Base-by-base conservation (phyloP, 441 rosid genomes). In the Pelargonium fulgidum region DNA sequence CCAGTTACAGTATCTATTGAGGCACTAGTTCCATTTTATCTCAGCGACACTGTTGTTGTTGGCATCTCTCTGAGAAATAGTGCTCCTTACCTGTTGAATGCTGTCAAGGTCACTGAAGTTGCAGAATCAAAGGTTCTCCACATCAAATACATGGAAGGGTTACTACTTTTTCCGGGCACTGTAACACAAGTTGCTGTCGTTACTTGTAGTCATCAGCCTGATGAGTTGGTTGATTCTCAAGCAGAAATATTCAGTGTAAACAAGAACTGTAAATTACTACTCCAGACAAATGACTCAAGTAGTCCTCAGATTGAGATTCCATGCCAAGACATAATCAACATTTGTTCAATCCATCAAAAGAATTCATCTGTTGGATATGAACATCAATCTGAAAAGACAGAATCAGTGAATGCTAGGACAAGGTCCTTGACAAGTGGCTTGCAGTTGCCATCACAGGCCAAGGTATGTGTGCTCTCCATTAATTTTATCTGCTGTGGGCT, bases 111-210 rank as follows among this genome's bases (percentile, higher is more conserved):
- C 33, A 77, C 64, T 72, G 83, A 80, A 77, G 73, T 75, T 72
- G 75, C 81, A 56, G 82, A 81, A 16, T 62, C 62, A 12, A 75
- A 79, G 68, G 41, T 70, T 80, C 83, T 86, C 70, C 76, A 72
- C 67, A 76, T 86, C 74, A 86, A 84, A 78, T 79, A 83, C 68
- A 50, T 75, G 70, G 80, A 77, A 72, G 90, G 89, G 62, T 75
- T 89, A 81, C 76, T 89, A 6, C 91, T 89, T 54, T 89, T 83
- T 68, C 94, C 91, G 0, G 81, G 80, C 45, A 78, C 87, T 69
- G 74, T 72, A 47, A 86, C 91, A 1, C 82, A 72, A 73, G 86
- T 85, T 75, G 87, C 90, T 68, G 63, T 80, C 16, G 63, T 86
- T 68, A 62, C 80, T 47, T 89, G 88, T 68, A 42, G 56, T 62